Conservation (phyloP, 2,329 filamentous ascomycete species). For the Phialophora verrucosa region DNA sequence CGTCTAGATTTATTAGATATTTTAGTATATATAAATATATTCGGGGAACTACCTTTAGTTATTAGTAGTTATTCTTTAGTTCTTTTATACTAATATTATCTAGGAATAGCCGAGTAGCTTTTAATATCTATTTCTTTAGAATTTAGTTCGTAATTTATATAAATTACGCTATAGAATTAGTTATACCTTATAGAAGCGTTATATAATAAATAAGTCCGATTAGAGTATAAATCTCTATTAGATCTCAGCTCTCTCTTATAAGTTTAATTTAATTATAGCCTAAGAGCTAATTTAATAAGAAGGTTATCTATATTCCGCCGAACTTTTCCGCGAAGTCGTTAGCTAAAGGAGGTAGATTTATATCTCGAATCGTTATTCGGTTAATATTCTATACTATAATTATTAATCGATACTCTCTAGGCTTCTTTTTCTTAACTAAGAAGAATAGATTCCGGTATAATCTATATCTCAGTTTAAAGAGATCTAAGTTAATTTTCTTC, state of each 20-base stretch:
- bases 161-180: not conserved
- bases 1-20: too few species aligned
- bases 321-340: too few species aligned
- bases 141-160: not conserved
- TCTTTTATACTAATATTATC: not conserved
- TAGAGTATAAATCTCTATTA: not conserved
- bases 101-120: not conserved
- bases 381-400: too few species aligned
- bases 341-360: too few species aligned
- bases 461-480: too few species aligned
- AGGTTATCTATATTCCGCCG: too few species aligned
- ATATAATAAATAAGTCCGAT: not conserved
- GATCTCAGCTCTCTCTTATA: not conserved
- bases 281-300: not conserved
- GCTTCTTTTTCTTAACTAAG: too few species aligned
- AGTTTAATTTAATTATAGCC: constrained; percentile 5
- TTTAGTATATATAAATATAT: not conserved
- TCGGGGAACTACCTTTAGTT: not conserved
- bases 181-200: not conserved
- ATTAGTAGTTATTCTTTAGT: not conserved
- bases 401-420: too few species aligned
- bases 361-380: too few species aligned
- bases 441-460: too few species aligned
- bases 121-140: not conserved
- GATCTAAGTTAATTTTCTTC: too few species aligned